Percentiles rank a stretch among this genome's conserved stretches.
Evolutionary conservation across 768 basidiomycete genomes (phyloP).

Genomic region (Leccinum aurantiacum): DNA sequence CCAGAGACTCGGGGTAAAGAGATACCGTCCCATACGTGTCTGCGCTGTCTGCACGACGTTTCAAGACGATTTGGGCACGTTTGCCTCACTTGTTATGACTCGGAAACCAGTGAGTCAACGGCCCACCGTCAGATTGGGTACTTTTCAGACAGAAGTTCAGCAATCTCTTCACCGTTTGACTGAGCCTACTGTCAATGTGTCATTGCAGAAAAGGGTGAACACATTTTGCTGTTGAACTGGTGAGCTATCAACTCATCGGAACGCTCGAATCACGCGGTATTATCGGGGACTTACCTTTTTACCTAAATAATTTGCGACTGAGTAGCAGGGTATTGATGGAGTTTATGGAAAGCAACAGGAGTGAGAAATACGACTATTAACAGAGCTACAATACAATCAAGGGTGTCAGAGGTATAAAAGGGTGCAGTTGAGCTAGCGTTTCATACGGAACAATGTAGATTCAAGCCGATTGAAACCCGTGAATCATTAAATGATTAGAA

Average conservation of each 20-base stretch:
- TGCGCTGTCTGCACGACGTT: background rate
- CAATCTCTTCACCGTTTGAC: too few relatives aligned
- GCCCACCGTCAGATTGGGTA: too few relatives aligned
- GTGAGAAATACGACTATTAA: slow-evolving; percentile 4
- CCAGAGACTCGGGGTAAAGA: background rate
- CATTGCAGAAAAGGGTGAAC: background rate
- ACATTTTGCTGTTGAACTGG: background rate
- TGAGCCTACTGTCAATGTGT: too few relatives aligned
- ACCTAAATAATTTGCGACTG: background rate
- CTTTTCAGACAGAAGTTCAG: too few relatives aligned
- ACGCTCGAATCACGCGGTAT: background rate
- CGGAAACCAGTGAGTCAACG: background rate
- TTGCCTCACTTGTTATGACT: too few relatives aligned
- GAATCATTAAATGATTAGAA: slow-evolving; percentile 6
- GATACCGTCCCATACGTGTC: background rate
- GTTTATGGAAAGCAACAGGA: background rate
- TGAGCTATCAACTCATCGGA: background rate
- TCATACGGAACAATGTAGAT: background rate
- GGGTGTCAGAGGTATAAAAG: background rate
- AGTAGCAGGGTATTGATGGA: background rate
- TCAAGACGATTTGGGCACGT: too few relatives aligned
- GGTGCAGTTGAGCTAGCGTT: background rate
- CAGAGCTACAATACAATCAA: slow-evolving; percentile 6
- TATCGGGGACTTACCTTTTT: background rate
- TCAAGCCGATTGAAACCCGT: background rate